Evolutionary conservation across 495 filamentous ascomycete species (phyloP).

Genomic region (Lophium mytilinum): DNA sequence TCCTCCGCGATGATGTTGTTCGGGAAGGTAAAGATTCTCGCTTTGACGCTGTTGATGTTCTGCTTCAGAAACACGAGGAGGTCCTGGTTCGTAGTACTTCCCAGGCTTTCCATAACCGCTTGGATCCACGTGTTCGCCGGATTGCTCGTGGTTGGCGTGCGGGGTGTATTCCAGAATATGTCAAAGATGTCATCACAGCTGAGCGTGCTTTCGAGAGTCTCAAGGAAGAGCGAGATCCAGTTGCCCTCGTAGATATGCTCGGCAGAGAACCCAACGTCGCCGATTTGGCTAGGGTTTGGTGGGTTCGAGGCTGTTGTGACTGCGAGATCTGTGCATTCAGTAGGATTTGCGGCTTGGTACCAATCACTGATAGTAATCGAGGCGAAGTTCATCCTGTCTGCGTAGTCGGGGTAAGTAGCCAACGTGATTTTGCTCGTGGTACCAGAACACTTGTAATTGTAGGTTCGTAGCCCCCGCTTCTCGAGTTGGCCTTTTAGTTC

Average conservation of each 20-base stretch:
- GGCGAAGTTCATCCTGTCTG: not conserved
- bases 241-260: slow-evolving; percentile 11
- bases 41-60: slow-evolving; percentile 8
- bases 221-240: slow-evolving; percentile 3
- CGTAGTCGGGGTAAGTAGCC: slow-evolving; percentile 1
- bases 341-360: slow-evolving; percentile 2
- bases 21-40: not conserved
- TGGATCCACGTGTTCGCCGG: not conserved
- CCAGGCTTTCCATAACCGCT: slow-evolving; percentile 5
- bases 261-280: not conserved
- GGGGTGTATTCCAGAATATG: not conserved
- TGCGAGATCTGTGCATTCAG: slow-evolving; percentile 2
- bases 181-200: not conserved
- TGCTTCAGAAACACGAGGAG: slow-evolving; percentile 5
- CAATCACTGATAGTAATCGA: not conserved
- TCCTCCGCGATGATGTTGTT: slow-evolving; percentile 7
- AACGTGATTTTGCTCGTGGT: too few species aligned
- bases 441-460: too few species aligned
- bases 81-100: not conserved
- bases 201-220: not conserved
- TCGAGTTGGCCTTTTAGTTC: too few species aligned
- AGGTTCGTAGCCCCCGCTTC: too few species aligned
- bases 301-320: slow-evolving; percentile 1
- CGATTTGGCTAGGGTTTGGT: not conserved
- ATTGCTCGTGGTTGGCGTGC: not conserved